Evolutionary conservation across 2,329 filamentous ascomycete species (phyloP), one percentile per base, ranked within the genome.

Genomic region (Sordariomycetes sp.): DNA sequence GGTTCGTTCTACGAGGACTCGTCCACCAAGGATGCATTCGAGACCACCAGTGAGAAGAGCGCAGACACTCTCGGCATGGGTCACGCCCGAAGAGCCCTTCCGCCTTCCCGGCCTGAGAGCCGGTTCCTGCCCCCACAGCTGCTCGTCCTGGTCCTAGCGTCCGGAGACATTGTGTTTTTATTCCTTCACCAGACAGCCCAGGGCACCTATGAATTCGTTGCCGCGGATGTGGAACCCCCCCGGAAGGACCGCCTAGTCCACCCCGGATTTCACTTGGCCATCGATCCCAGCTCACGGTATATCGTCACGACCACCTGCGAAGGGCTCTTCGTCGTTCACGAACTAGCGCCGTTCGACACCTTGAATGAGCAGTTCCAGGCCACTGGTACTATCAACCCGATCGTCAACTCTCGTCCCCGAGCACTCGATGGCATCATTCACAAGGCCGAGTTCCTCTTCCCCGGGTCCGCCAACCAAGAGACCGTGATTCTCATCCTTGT

Each of bases 361-460:
- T 80, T 82, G 66, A 79, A 70, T 63, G 68, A 64, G 64, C 83
- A 73, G 67, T 87, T 78, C 65, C 67, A 65, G 18, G 62, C 65
- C 43, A 66, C 68, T 35, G 70, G 73, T n/a, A 66, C 72, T 61
- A 69, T 89, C 59, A 70, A 76, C 11, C 88, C 87, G 1, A 79
- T 96, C 59, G 77, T 77, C 60, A 70, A 68, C 0, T 69, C 64
- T 46, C 66, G 71, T 20, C 66, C 75, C 20, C 75, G 78, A 11
- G 62, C 70, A 11, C 75, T 90, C 8, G 80, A 85, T 8, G 91
- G 89, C 1, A 77, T 86, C n/a, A 89, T 97, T 58, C 78, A 93
- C 64, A 88, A 90, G 64, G 86, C 97, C 77, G 88, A 91, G 24
- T 99, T 97, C 62, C 77, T 99, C 2, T 83, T 88, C 60, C 89